Base-by-base conservation (phyloP, 2,329 filamentous ascomycete species). In the Lithohypha guttulata region DNA sequence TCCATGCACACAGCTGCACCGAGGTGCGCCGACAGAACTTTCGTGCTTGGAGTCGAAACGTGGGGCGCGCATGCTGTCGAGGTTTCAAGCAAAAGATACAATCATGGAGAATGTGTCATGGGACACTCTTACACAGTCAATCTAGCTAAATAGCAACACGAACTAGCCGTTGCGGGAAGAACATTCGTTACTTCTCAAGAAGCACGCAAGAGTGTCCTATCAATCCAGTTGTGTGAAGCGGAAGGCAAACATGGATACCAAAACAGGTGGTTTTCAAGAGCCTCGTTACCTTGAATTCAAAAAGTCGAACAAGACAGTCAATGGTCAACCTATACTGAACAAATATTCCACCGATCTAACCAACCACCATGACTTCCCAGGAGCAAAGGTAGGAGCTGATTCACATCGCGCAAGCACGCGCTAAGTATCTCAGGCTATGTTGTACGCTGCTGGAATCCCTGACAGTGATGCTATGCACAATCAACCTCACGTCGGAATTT, bases 401-500 rank as follows among this genome's bases (percentile, higher is more conserved):
- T 30, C 23, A 14, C 38, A 22, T 11, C 14, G 19, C 19, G 23
- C 17, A 19, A 22, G 14, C 7, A 9, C 27, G 28, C 33, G 18
- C 27, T 25, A 19, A 25, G 3, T 28, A 87, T 22, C 18, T 2
- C 22, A 87, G 81, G 85, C 89, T 28, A 95, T 95, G 89, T 73
- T 96, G 15, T 96, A 93, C 62, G 87, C 83, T 10, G 86, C 89
- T 6, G 89, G 89, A 17, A 82, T 96, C 22, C 84, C 86, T 1
- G 75, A 85, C 55, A 71, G 77, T 53, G 70, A 91, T 41, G 77
- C 79, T 54, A 93, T 96, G 84, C 87, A 89, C 63, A 89, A 73
- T 42, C 81, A 82, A 38, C 84, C 89, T 9, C 89, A 96, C 48
- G 83, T 96, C 18, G 89, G 89, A 42, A 77, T 95, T 55, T 81